These are phyloP conservation scores for Malassezia arunalokei DNA, from an alignment of 1,284 basidiomycete species.

Conservation along the genomic window DNA sequence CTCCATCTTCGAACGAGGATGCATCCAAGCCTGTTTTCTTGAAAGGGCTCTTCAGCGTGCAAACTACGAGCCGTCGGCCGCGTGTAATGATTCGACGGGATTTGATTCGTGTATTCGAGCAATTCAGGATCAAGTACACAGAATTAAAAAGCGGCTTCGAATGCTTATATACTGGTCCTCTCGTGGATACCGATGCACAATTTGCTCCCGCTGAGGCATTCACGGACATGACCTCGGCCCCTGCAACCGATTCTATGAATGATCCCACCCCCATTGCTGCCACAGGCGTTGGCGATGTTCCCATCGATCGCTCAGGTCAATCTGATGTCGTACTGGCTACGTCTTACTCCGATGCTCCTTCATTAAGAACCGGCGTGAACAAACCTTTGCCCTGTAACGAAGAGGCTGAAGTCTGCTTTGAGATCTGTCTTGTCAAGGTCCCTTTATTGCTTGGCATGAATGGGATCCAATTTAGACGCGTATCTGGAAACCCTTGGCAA, in stretches of 20 bases:
- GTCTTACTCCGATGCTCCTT: background rate
- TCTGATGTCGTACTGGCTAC: background rate
- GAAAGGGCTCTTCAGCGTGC: constrained; percentile 54
- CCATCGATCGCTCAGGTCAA: background rate
- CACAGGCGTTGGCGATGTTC: constrained; percentile 12
- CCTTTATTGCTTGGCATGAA: constrained; percentile 77
- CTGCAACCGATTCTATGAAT: background rate
- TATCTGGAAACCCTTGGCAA: constrained; percentile 89
- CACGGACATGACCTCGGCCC: constrained; percentile 14
- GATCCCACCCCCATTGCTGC: background rate
- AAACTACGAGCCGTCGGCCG: constrained; percentile 83
- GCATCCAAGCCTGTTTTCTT: constrained; percentile 41
- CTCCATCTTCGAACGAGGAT: constrained; percentile 11
- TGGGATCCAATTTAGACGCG: constrained; percentile 86
- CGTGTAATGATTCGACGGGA: constrained; percentile 69
- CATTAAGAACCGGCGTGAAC: background rate
- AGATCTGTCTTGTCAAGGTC: constrained; percentile 44
- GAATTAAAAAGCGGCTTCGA: constrained; percentile 85
- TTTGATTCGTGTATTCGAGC: constrained; percentile 71
- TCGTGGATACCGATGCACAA: constrained; percentile 69
- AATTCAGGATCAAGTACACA: constrained; percentile 85
- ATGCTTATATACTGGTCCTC: constrained; percentile 85
- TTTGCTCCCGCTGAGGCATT: constrained; percentile 44
- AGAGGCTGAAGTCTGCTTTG: constrained; percentile 39
- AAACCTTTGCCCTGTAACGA: background rate